Evolutionary conservation across 768 basidiomycete genomes (phyloP).

Genomic region (Naganishia friedmannii): DNA sequence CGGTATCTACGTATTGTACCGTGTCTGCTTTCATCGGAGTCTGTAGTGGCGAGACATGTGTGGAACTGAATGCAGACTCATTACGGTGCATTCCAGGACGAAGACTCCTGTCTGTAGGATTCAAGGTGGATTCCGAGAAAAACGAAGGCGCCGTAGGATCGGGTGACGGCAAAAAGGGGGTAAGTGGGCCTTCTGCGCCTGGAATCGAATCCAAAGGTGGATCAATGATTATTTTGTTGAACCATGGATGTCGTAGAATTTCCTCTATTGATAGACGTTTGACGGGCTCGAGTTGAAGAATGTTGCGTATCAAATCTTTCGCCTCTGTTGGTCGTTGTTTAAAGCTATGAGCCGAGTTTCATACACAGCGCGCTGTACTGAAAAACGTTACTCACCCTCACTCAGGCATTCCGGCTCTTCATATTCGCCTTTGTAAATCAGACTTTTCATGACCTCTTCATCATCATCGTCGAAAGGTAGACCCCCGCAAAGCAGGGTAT

Average conservation of each 20-base stretch:
- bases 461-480: constrained; percentile 89
- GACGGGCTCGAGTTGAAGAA: constrained; percentile 72
- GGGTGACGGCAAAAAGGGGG: constrained; percentile 31
- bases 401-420: constrained; percentile 93
- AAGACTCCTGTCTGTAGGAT: background rate
- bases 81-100: background rate
- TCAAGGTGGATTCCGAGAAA: constrained; percentile 33
- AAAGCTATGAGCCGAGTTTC: background rate
- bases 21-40: background rate
- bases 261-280: constrained; percentile 76
- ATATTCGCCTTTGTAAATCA: constrained; percentile 79
- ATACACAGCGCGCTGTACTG: background rate
- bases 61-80: constrained; percentile 11
- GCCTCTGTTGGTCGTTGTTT: constrained; percentile 60
- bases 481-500: constrained; percentile 81
- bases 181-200: constrained; percentile 32
- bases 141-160: constrained; percentile 16
- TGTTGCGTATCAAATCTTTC: constrained; percentile 73
- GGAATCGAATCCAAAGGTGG: constrained; percentile 25
- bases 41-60: background rate
- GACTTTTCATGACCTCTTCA: constrained; percentile 67
- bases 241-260: constrained; percentile 85
- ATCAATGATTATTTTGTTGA: constrained; percentile 53
- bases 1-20: background rate
- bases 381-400: constrained; percentile 58